A percentile compares a stretch with the other conserved stretches of the same genome.
Conservation (phyloP, 352 stramenopile species). For the Phytopythium cucurbitacearum region DNA sequence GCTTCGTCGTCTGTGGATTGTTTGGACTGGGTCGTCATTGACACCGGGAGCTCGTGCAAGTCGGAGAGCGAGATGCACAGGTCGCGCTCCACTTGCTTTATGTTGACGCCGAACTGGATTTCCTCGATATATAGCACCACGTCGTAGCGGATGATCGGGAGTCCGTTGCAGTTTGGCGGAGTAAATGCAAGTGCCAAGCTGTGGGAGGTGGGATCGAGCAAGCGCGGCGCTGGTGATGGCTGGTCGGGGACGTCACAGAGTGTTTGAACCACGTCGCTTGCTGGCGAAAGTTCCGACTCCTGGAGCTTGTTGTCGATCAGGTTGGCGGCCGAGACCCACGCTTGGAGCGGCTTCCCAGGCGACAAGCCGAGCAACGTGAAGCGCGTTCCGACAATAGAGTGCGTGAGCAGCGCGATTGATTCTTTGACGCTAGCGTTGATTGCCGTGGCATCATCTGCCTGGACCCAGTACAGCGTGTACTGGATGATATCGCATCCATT, state of each 20-base stretch:
- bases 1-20: not conserved
- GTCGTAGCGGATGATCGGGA: slow-evolving; percentile 39
- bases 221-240: slow-evolving; percentile 11
- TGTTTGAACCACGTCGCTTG: slow-evolving; percentile 27
- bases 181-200: slow-evolving; percentile 33
- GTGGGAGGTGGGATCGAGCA: slow-evolving; percentile 30
- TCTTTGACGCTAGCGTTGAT: not conserved
- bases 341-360: slow-evolving; percentile 29
- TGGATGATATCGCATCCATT: slow-evolving; percentile 73
- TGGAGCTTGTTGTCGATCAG: slow-evolving; percentile 53
- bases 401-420: slow-evolving; percentile 32
- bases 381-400: slow-evolving; percentile 40
- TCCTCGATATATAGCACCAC: slow-evolving; percentile 49
- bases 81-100: slow-evolving; percentile 34
- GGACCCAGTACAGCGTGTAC: slow-evolving; percentile 54
- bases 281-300: slow-evolving; percentile 36
- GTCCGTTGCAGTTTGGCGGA: slow-evolving; percentile 46
- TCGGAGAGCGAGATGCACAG: slow-evolving; percentile 20
- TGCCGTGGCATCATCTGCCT: slow-evolving; percentile 12
- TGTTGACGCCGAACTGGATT: slow-evolving; percentile 49
- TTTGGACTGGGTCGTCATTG: not conserved
- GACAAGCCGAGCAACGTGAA: slow-evolving; percentile 36
- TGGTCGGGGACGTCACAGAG: slow-evolving; percentile 47
- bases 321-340: slow-evolving; percentile 59
- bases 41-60: slow-evolving; percentile 6